Conservation (phyloP, 2,329 filamentous ascomycete genomes). For the Gremmenia infestans region DNA sequence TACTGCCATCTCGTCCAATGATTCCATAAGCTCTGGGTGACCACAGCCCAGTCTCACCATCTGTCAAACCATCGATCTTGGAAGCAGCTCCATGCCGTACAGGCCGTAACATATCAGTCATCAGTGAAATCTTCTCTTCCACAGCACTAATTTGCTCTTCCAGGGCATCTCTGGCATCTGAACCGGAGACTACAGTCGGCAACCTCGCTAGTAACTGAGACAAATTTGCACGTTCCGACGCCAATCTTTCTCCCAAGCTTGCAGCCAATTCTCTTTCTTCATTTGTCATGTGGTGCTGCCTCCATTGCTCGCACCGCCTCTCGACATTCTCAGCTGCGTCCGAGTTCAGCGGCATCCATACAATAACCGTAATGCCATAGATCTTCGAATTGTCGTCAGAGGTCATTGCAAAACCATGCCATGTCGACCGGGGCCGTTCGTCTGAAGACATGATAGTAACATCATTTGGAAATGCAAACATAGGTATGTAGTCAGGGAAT, state of each 20-base stretch:
- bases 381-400: constrained; percentile 86
- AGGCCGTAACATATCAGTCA: constrained; percentile 92
- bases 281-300: constrained; percentile 80
- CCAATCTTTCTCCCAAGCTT: constrained; percentile 83
- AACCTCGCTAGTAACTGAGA: constrained; percentile 82
- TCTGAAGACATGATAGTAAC: constrained; percentile 95
- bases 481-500: constrained; percentile 96
- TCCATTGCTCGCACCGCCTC: constrained; percentile 77
- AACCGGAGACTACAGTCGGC: constrained; percentile 74
- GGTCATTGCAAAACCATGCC: constrained; percentile 99
- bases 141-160: constrained; percentile 94
- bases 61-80: constrained; percentile 94
- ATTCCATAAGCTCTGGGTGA: constrained; percentile 91
- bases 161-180: constrained; percentile 71
- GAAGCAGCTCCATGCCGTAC: constrained; percentile 90
- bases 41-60: constrained; percentile 94
- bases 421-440: constrained; percentile 88
- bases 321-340: constrained; percentile 81
- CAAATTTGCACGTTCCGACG: constrained; percentile 80
- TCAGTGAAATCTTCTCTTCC: constrained; percentile 93
- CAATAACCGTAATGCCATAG: constrained; percentile 83
- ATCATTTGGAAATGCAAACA: constrained; percentile 99
- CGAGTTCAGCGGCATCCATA: constrained; percentile 84
- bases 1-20: constrained; percentile 73
- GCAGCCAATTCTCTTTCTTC: constrained; percentile 89